Conservation (phyloP, 371 early-diverging fungal species). For the Nematocida minor region DNA sequence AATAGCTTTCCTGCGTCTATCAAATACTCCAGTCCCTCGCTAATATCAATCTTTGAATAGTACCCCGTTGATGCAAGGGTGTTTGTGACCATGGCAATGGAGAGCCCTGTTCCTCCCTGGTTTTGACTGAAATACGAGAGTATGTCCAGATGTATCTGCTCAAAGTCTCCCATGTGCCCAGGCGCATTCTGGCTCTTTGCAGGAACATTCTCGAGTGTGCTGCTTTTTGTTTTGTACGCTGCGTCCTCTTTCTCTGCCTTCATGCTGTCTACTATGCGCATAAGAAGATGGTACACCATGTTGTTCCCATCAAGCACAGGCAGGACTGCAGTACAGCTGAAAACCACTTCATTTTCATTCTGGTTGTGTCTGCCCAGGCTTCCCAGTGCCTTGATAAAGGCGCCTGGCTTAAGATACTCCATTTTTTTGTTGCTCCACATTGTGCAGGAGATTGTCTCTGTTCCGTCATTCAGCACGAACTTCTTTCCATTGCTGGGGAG, state of each 20-base stretch:
- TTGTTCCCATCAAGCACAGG: slow-evolving; percentile 26
- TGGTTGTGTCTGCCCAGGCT: not conserved
- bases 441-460: not conserved
- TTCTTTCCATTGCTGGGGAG: not conserved
- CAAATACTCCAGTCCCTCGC: not conserved
- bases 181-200: not conserved
- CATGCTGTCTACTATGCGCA: not conserved
- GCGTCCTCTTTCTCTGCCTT: not conserved
- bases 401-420: not conserved
- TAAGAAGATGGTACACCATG: slow-evolving; percentile 24
- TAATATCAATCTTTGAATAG: not conserved
- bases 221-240: not conserved
- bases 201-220: not conserved
- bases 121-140: slow-evolving; percentile 1
- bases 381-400: not conserved
- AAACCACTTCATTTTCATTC: not conserved
- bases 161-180: not conserved
- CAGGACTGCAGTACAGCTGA: not conserved
- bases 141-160: slow-evolving; percentile 7
- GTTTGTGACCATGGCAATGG: not conserved
- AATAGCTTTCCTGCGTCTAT: slow-evolving; percentile 13
- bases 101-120: not conserved
- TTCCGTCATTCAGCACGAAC: slow-evolving; percentile 24
- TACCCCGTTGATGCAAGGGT: not conserved
- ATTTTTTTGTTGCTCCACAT: not conserved